Percentiles rank a stretch among this genome's conserved stretches.
These are phyloP conservation scores for Nannochloris sp. DNA, from an alignment of 139 green algal species.

Conservation along the genomic window DNA sequence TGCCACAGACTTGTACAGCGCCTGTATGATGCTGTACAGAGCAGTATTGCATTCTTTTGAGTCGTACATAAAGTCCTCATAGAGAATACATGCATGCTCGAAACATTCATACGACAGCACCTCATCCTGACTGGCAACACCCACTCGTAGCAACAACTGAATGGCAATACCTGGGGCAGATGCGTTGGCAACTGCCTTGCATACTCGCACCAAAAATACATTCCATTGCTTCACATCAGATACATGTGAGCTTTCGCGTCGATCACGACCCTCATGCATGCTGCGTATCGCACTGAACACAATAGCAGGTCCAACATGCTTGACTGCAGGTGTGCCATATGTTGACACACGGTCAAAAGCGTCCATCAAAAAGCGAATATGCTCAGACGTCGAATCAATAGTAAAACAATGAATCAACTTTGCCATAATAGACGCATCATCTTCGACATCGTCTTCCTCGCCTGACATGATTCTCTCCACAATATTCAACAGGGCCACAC, in stretches of 20 bases:
- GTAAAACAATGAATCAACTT: conserved; percentile 77
- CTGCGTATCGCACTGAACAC: neutral
- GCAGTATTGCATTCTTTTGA: conserved; percentile 56
- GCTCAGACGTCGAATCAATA: conserved; percentile 36
- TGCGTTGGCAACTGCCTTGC: conserved; percentile 31
- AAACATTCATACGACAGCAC: conserved; percentile 88
- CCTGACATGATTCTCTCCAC: conserved; percentile 26
- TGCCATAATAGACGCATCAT: conserved; percentile 84
- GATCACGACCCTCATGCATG: neutral
- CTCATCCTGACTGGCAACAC: conserved; percentile 23
- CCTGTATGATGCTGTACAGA: conserved; percentile 76
- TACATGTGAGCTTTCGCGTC: neutral
- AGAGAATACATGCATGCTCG: conserved; percentile 83
- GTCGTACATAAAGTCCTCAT: conserved; percentile 83
- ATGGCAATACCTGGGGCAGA: conserved; percentile 51
- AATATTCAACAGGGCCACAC: conserved; percentile 48
- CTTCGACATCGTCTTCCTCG: conserved; percentile 75
- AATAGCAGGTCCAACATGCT: neutral
- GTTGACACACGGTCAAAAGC: conserved; percentile 39
- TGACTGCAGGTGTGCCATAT: neutral
- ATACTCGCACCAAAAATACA: conserved; percentile 33
- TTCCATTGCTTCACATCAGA: conserved; percentile 14
- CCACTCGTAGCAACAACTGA: conserved; percentile 53
- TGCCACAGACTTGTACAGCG: conserved; percentile 63
- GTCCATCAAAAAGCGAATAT: conserved; percentile 61